Conservation (phyloP, 176 grass and related monocot species). For the Cenchrus purpureus region DNA sequence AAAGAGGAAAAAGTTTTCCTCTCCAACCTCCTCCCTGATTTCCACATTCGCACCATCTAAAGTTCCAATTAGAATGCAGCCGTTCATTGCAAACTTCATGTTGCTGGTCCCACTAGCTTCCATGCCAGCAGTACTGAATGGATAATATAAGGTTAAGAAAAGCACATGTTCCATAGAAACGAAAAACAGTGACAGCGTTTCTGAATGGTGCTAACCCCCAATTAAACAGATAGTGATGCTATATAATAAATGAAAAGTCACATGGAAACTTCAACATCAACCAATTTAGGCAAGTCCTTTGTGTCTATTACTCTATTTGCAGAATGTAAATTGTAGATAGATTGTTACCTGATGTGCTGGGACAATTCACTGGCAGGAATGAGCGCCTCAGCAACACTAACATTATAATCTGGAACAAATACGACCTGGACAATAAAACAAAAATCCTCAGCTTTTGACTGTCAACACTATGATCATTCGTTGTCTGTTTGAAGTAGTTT, state of each 20-base stretch:
- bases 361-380: constrained; percentile 99
- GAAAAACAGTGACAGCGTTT: constrained; percentile 8
- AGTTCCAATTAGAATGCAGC: constrained; percentile 92
- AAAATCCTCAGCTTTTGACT: constrained; percentile 38
- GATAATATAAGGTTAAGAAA: constrained; percentile 42
- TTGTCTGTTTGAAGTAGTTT: constrained; percentile 30
- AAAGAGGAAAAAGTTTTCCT: constrained; percentile 99
- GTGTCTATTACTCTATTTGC: not conserved
- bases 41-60: constrained; percentile 98
- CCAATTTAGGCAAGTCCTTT: not conserved
- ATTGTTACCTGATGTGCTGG: constrained; percentile 91
- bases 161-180: constrained; percentile 1
- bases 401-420: constrained; percentile 99
- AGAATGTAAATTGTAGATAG: not conserved
- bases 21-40: constrained; percentile 98
- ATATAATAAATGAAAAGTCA: constrained; percentile 36
- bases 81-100: constrained; percentile 99
- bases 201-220: constrained; percentile 21
- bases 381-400: constrained; percentile 86
- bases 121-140: constrained; percentile 93
- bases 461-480: constrained; percentile 21
- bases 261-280: constrained; percentile 9
- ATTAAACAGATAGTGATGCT: constrained; percentile 4
- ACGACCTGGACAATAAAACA: constrained; percentile 76
- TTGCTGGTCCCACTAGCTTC: constrained; percentile 99